Percentiles rank a stretch among this genome's conserved stretches.
These are phyloP conservation scores for Populus trichocarpa DNA, from an alignment of 441 rosid species.

Conservation along the genomic window DNA sequence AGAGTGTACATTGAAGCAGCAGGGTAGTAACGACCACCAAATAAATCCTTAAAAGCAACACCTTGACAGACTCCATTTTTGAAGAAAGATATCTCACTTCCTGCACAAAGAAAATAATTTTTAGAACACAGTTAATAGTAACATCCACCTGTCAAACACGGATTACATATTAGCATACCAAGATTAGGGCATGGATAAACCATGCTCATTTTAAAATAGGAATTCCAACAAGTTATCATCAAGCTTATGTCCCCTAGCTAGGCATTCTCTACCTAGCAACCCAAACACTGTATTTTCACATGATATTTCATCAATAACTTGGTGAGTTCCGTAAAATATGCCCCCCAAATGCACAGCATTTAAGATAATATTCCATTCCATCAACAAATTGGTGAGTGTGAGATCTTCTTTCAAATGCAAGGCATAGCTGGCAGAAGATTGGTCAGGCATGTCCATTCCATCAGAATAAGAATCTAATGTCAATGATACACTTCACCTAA, in stretches of 20 bases:
- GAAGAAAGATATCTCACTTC: constrained; percentile 93
- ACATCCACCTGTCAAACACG: neutral
- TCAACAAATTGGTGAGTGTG: too few relatives aligned
- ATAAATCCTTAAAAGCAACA: constrained; percentile 77
- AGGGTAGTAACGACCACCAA: constrained; percentile 89
- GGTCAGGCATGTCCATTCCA: neutral
- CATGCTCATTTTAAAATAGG: neutral
- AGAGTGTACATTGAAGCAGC: constrained; percentile 99
- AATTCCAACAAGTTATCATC: neutral
- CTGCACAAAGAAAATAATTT: constrained; percentile 41
- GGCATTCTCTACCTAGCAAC: too few relatives aligned
- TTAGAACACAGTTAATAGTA: constrained; percentile 2
- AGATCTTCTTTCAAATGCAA: too few relatives aligned
- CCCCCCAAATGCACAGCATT: too few relatives aligned
- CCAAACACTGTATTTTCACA: neutral
- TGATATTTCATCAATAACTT: neutral
- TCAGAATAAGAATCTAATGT: neutral
- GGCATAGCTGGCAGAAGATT: too few relatives aligned
- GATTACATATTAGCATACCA: neutral
- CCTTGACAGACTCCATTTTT: constrained; percentile 90
- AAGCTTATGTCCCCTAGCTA: too few relatives aligned
- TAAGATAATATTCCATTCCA: too few relatives aligned
- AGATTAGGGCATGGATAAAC: neutral
- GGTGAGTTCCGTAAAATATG: neutral
- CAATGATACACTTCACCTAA: too few relatives aligned